phyloP scores from a whole-genome alignment of 352 stramenopile genomes.

The Globisporangium emineosum region DNA sequence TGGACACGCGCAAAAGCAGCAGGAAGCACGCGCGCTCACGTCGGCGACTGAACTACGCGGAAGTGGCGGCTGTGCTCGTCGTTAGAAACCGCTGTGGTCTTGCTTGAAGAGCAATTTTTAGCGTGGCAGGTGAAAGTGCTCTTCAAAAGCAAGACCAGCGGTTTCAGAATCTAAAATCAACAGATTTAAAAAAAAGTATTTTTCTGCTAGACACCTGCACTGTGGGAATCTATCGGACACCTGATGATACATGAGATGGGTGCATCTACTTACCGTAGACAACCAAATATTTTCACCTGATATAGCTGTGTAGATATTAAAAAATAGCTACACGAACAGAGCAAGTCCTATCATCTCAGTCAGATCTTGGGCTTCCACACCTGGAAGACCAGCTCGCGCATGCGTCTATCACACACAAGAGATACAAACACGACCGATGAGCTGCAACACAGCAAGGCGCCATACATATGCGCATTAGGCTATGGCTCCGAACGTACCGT shows the following conservation, averaged over 20 bases:
- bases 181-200: no score
- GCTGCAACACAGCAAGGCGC: background rate
- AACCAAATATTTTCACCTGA: no score
- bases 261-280: no score
- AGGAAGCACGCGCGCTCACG: background rate
- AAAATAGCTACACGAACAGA: no score
- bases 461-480: background rate
- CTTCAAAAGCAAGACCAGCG: no score
- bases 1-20: background rate
- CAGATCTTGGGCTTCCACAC: slow-evolving; percentile 49
- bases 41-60: background rate
- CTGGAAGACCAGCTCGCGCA: slow-evolving; percentile 47
- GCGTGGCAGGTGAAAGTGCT: no score
- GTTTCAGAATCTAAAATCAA: no score
- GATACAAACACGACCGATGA: background rate
- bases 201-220: no score
- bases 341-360: no score
- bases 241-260: no score
- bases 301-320: no score
- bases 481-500: slow-evolving; percentile 21
- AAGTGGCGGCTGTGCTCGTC: background rate
- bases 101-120: slow-evolving; percentile 1
- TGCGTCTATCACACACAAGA: slow-evolving; percentile 19
- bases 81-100: background rate
- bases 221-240: no score